Conservation (phyloP, 768 basidiomycete species). For the Sporobolomyces pararoseus region DNA sequence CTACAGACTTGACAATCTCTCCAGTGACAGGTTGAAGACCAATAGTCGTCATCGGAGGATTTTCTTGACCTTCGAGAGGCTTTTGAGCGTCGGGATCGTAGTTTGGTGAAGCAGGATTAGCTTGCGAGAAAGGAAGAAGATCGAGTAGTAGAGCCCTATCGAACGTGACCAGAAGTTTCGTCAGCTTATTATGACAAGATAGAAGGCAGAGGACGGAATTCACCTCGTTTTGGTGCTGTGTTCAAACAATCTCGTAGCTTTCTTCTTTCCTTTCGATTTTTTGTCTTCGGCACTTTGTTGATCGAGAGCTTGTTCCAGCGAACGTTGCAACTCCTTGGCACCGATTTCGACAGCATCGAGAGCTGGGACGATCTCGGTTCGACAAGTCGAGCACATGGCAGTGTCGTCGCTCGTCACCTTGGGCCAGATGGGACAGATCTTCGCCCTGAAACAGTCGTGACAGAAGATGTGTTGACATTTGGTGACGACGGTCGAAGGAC, state of each 20-base stretch:
- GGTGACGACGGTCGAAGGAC: conserved; percentile 61
- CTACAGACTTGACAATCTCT: conserved; percentile 71
- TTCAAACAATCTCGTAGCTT: conserved; percentile 42
- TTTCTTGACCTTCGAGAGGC: conserved; percentile 71
- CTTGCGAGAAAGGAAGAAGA: conserved; percentile 71
- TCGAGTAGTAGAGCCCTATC: conserved; percentile 67
- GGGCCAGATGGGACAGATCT: conserved; percentile 78
- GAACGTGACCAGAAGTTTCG: too few relatives aligned
- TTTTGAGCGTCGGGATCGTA: conserved; percentile 74
- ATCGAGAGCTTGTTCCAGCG: conserved; percentile 55
- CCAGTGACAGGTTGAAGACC: conserved; percentile 40
- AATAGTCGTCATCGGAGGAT: conserved; percentile 49
- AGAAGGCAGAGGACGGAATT: neutral
- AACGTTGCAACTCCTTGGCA: conserved; percentile 54
- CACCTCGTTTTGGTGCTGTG: conserved; percentile 46
- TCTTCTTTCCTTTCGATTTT: conserved; percentile 51
- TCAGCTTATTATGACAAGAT: too few relatives aligned
- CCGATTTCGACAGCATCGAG: conserved; percentile 78
- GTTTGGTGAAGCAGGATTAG: conserved; percentile 81
- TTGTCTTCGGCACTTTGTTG: conserved; percentile 62
- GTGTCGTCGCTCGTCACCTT: conserved; percentile 56
- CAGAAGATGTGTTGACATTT: conserved; percentile 95
- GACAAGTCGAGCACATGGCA: conserved; percentile 73
- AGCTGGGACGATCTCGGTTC: conserved; percentile 59
- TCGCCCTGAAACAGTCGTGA: conserved; percentile 71